Evolutionary conservation across 2,329 filamentous ascomycete species (phyloP).

Genomic region (Colletotrichum cordylinicola): DNA sequence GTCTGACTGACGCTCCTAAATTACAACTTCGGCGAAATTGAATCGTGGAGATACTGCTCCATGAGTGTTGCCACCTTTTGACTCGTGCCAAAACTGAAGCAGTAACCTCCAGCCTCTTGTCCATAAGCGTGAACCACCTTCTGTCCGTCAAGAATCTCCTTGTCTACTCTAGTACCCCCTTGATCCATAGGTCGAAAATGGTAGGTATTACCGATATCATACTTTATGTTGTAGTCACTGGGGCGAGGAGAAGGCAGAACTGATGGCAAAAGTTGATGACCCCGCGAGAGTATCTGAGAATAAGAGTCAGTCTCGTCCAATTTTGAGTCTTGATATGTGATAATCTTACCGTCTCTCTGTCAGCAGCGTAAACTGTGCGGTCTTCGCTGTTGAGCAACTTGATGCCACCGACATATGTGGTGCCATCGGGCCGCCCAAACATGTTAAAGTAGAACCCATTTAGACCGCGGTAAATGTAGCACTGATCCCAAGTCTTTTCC

Average conservation of each 20-base stretch:
- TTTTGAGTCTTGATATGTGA: not conserved
- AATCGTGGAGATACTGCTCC: not conserved
- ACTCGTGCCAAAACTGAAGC: not conserved
- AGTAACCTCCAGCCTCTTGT: not conserved
- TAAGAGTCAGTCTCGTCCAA: not conserved
- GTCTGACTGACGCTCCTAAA: not conserved
- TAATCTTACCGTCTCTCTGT: not conserved
- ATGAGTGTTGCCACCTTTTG: not conserved
- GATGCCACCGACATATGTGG: not conserved
- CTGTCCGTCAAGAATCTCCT: not conserved
- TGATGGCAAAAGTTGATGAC: not conserved
- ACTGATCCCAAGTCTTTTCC: not conserved
- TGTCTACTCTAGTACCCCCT: not conserved
- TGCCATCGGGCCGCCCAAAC: not conserved
- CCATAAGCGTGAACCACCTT: not conserved
- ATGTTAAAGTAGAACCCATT: not conserved
- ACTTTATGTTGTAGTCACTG: not conserved
- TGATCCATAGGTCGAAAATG: not conserved
- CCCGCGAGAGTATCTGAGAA: too few species aligned
- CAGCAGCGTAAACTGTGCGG: not conserved
- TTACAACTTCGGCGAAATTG: accelerated
- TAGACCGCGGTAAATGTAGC: not conserved
- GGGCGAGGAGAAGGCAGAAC: not conserved
- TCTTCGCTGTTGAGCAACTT: not conserved
- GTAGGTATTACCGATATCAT: not conserved